Conservation (phyloP, 2,329 filamentous ascomycete genomes). For the Lachnellula hyalina region DNA sequence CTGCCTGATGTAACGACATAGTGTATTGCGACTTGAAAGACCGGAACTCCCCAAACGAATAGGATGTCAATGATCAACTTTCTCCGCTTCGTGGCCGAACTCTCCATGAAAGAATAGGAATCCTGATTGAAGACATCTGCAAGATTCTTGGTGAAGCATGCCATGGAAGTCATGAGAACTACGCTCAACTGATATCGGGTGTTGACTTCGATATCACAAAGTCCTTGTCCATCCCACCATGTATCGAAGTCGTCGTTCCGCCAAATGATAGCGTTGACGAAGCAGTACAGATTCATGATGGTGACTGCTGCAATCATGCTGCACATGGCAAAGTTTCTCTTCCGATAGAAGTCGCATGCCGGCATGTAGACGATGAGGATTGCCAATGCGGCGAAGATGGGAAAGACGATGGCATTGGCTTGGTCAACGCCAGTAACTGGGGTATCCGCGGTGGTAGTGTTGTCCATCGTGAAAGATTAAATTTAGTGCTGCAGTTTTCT, state of each 20-base stretch:
- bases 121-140: conserved; percentile 56
- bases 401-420: conserved; percentile 37
- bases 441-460: not conserved
- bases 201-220: conserved; percentile 62
- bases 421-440: not conserved
- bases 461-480: not conserved
- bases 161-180: conserved; percentile 46
- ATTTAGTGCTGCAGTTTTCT: not conserved
- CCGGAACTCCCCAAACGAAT: conserved; percentile 51
- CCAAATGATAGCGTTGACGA: conserved; percentile 62
- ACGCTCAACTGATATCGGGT: conserved; percentile 48
- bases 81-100: conserved; percentile 40
- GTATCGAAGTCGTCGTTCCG: conserved; percentile 46
- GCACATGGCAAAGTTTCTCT: conserved; percentile 55
- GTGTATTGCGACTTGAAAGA: conserved; percentile 50
- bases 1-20: conserved; percentile 54
- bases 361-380: conserved; percentile 51
- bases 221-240: conserved; percentile 53
- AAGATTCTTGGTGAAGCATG: conserved; percentile 56
- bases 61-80: conserved; percentile 45
- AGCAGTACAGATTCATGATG: conserved; percentile 50
- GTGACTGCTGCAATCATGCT: conserved; percentile 52
- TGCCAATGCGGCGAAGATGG: conserved; percentile 43
- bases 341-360: conserved; percentile 53
- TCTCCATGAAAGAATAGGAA: conserved; percentile 45